Percentiles rank a stretch among this genome's conserved stretches.
Evolutionary conservation across 2,329 filamentous ascomycete species (phyloP).

Genomic region (Penicillium brevicompactum): DNA sequence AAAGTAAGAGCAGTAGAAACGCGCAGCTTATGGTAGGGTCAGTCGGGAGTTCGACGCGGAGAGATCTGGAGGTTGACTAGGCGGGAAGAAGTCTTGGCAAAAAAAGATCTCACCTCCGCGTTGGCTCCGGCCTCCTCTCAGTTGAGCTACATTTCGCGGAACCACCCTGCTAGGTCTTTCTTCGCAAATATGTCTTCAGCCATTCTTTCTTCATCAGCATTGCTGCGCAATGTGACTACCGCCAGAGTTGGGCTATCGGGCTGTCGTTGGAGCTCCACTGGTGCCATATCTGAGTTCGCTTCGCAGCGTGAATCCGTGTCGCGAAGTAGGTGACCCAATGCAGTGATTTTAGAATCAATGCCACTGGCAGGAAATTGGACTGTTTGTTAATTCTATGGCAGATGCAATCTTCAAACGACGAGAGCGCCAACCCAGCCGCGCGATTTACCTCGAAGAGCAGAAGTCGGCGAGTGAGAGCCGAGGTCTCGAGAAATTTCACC

Average conservation of each 20-base stretch:
- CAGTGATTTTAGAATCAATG: too few species aligned
- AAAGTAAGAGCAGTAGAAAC: not conserved
- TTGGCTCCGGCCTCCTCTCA: constrained; percentile 14
- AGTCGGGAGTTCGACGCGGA: constrained; percentile 21
- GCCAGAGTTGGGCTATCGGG: constrained; percentile 24
- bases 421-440: constrained; percentile 32
- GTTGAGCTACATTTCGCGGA: constrained; percentile 1
- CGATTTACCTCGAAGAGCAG: constrained; percentile 39
- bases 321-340: constrained; percentile 20
- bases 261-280: constrained; percentile 40
- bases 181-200: constrained; percentile 30
- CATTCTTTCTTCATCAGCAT: constrained; percentile 29
- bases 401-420: constrained; percentile 22
- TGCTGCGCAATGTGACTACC: constrained; percentile 26
- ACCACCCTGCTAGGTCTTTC: not conserved
- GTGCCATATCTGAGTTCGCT: constrained; percentile 29
- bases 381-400: constrained; percentile 11
- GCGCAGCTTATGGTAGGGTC: too few species aligned
- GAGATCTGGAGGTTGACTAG: constrained; percentile 19
- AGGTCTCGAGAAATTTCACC: constrained; percentile 45
- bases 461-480: constrained; percentile 40
- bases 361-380: too few species aligned
- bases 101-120: constrained; percentile 30
- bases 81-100: constrained; percentile 34
- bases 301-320: constrained; percentile 23